Base-by-base conservation (phyloP, 2,329 filamentous ascomycete genomes). In the Ustulina deusta region DNA sequence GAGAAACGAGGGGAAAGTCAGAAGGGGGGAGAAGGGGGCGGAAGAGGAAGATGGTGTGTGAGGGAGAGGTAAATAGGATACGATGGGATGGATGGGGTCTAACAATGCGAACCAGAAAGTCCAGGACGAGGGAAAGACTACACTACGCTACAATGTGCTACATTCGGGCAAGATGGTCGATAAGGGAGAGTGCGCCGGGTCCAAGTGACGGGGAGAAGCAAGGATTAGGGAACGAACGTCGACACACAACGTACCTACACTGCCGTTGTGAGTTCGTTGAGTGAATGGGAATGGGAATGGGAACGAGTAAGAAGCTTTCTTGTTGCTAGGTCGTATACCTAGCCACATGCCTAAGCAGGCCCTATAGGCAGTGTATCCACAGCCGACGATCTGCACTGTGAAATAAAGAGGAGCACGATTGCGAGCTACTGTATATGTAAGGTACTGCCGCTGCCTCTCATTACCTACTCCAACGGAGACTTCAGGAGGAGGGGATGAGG, bases 151-250 rank as follows among this genome's bases (percentile, higher is more conserved):
- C 49, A 25, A 64, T 62, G 62, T 58, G 63, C 44, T 42, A 49
- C 22, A 48, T 40, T 52, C 58, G 61, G 72, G 68, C 62, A 49
- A 40, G 66, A 54, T 52, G 46, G 58, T 62, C 52, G 46, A 71
- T 62, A 62, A 67, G 63, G 70, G 66, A 73, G 72, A 65, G 67
- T 72, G 70, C 66, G 69, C 71, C 70, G 71, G 68, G 65, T 62
- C 66, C 70, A 51, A 60, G 56, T 27, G 46, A 54, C 38, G 42
- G 38, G n/a, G 48, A 56, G 29, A 62, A 62, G 36, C 25, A 48
- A 61, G 40, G 59, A 56, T 38, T 46, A 42, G 40, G 49, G 32
- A 56, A 54, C 38, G 17, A 46, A 56, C 3, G 49, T 52, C 46
- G 13, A 48, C 9, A 13, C 20, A 11, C 20, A 22, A 27, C 22